Evolutionary conservation across 78 protist genomes (phyloP), one percentile per base, ranked within the genome.

Genomic region (Dictyostelium purpureum): DNA sequence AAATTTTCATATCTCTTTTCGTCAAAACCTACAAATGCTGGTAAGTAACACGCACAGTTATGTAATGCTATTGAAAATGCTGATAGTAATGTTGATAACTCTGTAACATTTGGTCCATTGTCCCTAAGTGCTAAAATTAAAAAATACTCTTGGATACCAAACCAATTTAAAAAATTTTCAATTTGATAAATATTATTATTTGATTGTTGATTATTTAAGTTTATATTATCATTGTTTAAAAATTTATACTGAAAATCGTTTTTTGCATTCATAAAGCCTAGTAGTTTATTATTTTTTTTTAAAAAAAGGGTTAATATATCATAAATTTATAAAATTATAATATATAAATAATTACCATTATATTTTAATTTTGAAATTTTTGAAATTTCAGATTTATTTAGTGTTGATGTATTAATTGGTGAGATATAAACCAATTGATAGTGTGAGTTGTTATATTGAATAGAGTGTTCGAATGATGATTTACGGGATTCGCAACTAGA

Each of bases 1-100:
- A 85, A 85, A 52, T 85, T 85, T n/a, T 85, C 91, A 21, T 71
- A 85, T 66, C 91, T 66, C 69, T 85, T 85, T 33, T 85, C 91
- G 73, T 85, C 81, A 35, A 85, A 85, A 59, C 91, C 91, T 19
- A 85, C 91, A 73, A 85, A 85, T 35, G 74, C 74, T 37, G 91
- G 91, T 54, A 73, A 40, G 73, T 33, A 85, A 76, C 91, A 85
- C 43, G 70, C 45, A 12, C 54, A 63, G 73, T 85, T 70, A 38
- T 85, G 91, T 59, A 85, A 33, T 14, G 91, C 91, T 28, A 85
- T 59, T 21, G 91, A 52, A 47, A 85, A 70, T 40, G 91, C 91
- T 10, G 91, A 85, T 45, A 85, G 10, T 7, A 85, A 40, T 19
- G 75, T 85, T 19, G 91, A 85, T 10, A 85, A 16, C n/a, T 85